A percentile compares a stretch with the other conserved stretches of the same genome.
These are phyloP conservation scores for Bassia scoparia DNA, from an alignment of 148 eudicot species.

Conservation along the genomic window DNA sequence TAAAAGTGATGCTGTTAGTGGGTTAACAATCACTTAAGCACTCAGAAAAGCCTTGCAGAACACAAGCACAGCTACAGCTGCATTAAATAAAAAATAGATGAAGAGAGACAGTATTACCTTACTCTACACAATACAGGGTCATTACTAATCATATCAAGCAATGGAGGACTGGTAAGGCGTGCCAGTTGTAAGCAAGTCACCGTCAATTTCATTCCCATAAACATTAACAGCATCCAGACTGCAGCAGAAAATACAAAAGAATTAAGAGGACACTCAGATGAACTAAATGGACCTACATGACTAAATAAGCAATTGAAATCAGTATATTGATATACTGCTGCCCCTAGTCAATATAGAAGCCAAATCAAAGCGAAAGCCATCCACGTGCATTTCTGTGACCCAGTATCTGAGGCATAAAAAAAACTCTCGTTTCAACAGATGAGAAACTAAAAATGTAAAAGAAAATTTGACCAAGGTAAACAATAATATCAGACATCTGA, in stretches of 20 bases:
- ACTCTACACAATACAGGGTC: constrained; percentile 79
- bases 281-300: background rate
- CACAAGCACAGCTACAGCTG: background rate
- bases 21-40: background rate
- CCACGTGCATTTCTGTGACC: constrained; percentile 98
- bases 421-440: background rate
- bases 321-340: constrained; percentile 45
- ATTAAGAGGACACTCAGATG: constrained; percentile 3
- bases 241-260: constrained; percentile 22
- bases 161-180: constrained; percentile 79
- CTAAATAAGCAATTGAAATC: constrained; percentile 5
- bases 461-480: background rate
- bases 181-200: constrained; percentile 71
- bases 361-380: constrained; percentile 99
- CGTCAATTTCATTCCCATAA: constrained; percentile 55
- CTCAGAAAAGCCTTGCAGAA: background rate
- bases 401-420: constrained; percentile 64
- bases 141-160: constrained; percentile 94
- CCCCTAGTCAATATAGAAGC: constrained; percentile 94
- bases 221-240: constrained; percentile 88
- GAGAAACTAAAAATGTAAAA: background rate
- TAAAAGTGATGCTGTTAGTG: background rate
- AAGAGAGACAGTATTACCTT: constrained; percentile 38
- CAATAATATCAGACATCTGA: background rate
- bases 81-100: background rate